Conservation (phyloP, 2,329 filamentous ascomycete genomes). For the Magnaporthiopsis rhizophila region DNA sequence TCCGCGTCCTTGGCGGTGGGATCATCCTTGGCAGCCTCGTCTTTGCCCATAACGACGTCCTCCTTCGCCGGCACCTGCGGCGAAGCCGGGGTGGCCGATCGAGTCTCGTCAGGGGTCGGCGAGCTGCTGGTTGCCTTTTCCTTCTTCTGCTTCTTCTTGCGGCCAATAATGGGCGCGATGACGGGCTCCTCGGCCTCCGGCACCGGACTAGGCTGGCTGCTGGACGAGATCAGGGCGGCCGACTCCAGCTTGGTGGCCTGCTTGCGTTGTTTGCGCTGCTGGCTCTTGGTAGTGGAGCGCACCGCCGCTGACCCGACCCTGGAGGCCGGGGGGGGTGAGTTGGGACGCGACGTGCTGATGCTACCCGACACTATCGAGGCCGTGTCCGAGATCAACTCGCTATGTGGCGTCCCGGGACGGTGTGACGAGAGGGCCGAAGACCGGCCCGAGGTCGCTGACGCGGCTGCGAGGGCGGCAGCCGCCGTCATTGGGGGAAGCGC, state of each 20-base stretch:
- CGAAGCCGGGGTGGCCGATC: slow-evolving; percentile 15
- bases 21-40: not conserved
- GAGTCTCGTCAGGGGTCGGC: slow-evolving; percentile 16
- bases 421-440: slow-evolving; percentile 20
- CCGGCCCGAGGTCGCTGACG: slow-evolving; percentile 18
- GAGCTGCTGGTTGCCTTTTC: slow-evolving; percentile 31
- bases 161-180: slow-evolving; percentile 65
- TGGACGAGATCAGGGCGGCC: slow-evolving; percentile 36
- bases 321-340: slow-evolving; percentile 54
- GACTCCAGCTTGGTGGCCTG: slow-evolving; percentile 59
- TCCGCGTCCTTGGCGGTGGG: not conserved
- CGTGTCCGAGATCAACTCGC: slow-evolving; percentile 69
- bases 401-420: slow-evolving; percentile 63
- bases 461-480: slow-evolving; percentile 12
- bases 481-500: slow-evolving; percentile 22
- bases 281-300: slow-evolving; percentile 65
- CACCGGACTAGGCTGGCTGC: slow-evolving; percentile 25
- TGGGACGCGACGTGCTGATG: slow-evolving; percentile 58
- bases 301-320: slow-evolving; percentile 63
- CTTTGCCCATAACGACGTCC: not conserved
- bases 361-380: slow-evolving; percentile 67
- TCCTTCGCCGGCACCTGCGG: not conserved
- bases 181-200: slow-evolving; percentile 42
- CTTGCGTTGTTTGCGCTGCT: slow-evolving; percentile 68
- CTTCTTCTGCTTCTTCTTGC: slow-evolving; percentile 80